Evolutionary conservation across 176 grass and related monocot genomes (phyloP).

Genomic region (Triticum dicoccoides): DNA sequence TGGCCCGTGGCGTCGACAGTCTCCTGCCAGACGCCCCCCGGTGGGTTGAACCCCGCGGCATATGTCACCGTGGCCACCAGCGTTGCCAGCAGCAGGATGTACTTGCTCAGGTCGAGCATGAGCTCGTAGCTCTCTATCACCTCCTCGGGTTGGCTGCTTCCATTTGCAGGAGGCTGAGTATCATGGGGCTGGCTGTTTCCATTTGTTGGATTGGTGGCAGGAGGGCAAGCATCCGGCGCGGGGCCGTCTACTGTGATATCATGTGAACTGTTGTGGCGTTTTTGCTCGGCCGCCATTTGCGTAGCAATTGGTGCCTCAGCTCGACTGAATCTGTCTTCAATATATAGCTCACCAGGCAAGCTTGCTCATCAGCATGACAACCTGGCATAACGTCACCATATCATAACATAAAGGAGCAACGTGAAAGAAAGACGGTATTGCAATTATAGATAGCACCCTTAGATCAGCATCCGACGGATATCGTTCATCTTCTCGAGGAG

Average conservation of each 20-base stretch:
- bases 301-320: not conserved
- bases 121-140: not conserved
- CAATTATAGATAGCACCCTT: not conserved
- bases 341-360: not conserved
- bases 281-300: not conserved
- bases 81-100: conserved; percentile 26
- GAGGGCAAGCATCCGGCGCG: too few relatives aligned
- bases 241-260: too few relatives aligned
- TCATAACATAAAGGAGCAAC: not conserved
- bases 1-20: too few relatives aligned
- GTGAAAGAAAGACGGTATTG: not conserved
- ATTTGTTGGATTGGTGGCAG: not conserved
- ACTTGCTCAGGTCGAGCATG: conserved; percentile 18
- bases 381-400: not conserved
- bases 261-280: not conserved
- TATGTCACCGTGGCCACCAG: conserved; percentile 32
- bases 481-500: not conserved
- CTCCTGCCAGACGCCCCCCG: conserved; percentile 27
- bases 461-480: not conserved
- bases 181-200: not conserved
- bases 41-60: conserved; percentile 17
- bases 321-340: not conserved
- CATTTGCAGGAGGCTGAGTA: not conserved
- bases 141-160: too few relatives aligned
- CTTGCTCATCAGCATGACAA: not conserved